Evolutionary conservation across 2,329 filamentous ascomycete species (phyloP).

Genomic region (Colletotrichum sp.): DNA sequence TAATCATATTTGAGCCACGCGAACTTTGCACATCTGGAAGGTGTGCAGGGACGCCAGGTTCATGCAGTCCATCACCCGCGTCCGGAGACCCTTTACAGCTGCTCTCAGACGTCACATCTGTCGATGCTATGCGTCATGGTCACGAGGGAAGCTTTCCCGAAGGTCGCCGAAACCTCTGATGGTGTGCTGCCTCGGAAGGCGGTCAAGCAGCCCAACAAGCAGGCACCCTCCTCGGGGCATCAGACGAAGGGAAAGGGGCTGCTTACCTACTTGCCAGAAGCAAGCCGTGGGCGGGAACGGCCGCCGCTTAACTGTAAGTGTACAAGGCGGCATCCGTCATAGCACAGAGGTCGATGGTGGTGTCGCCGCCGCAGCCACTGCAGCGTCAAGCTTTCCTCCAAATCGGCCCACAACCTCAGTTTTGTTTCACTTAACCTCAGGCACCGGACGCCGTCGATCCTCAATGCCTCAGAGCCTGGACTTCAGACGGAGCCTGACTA

Average conservation of each 20-base stretch:
- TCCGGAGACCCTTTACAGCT: background rate
- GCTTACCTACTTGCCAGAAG: background rate
- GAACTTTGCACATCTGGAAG: background rate
- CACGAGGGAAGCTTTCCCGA: background rate
- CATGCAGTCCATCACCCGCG: background rate
- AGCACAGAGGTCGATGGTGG: background rate
- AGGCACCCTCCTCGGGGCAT: constrained; percentile 5
- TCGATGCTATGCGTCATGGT: background rate
- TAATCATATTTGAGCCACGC: background rate
- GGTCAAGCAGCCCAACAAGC: background rate
- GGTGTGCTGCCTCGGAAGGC: background rate
- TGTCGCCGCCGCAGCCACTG: background rate
- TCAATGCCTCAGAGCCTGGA: constrained; percentile 10
- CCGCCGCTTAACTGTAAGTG: constrained; percentile 3
- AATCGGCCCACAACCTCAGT: constrained; percentile 9
- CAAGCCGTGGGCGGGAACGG: constrained; percentile 2
- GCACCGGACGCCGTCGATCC: background rate
- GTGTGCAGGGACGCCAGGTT: background rate
- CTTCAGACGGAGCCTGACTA: constrained; percentile 2
- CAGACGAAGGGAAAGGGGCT: constrained; percentile 1
- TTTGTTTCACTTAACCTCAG: constrained; percentile 21
- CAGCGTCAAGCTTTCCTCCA: background rate
- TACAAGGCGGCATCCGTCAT: background rate
- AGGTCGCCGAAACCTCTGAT: background rate
- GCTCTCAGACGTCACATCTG: background rate